Evolutionary conservation across 2,329 filamentous ascomycete species (phyloP), one percentile per base, ranked within the genome.

Genomic region (Pseudogymnoascus sp.): DNA sequence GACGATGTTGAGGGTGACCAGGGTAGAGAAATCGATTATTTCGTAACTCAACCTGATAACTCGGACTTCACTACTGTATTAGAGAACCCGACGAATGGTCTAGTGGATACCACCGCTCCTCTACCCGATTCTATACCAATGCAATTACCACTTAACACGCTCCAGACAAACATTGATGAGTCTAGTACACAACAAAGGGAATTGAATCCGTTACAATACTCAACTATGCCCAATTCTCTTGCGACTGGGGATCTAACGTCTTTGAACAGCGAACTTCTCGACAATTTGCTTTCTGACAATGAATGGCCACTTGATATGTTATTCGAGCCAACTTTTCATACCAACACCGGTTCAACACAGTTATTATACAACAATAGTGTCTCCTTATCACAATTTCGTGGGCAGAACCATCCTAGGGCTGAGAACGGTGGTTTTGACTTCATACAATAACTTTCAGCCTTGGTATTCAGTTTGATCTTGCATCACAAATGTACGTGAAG

Each of bases 1-100:
- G 66, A 65, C 42, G 66, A 67, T 36, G 21, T 46, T 60, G 61
- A 62, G n/a, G 61, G 49, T 21, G 61, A 62, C 18, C 40, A 49
- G 23, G 16, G 38, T 25, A n/a, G 37, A 18, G 61, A 62, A 21
- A 49, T 37, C 9, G 40, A 43, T 59, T 31, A 36, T 31, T 31
- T 31, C 14, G 11, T 11, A 31, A 59, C 53, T 59, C 25, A 31
- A 43, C 16, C 40, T 21, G 40, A 43, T 43, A 43, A 21, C 40
- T 21, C 21, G 7, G 40, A 43, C 40, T 43, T 43, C 11, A 12
- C 40, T 21, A 43, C 18, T 12, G 18, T 21, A 21, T 43, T 43
- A 21, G 40, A 43, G 16, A 12, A 21, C 2, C 9, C 40, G 16
- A 9, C 40, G 9, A 21, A 43, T 21, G 9, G 18, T 21, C 12